Conservation (phyloP, 192 early-diverging fungal genomes). For the Piromyces finnis region DNA sequence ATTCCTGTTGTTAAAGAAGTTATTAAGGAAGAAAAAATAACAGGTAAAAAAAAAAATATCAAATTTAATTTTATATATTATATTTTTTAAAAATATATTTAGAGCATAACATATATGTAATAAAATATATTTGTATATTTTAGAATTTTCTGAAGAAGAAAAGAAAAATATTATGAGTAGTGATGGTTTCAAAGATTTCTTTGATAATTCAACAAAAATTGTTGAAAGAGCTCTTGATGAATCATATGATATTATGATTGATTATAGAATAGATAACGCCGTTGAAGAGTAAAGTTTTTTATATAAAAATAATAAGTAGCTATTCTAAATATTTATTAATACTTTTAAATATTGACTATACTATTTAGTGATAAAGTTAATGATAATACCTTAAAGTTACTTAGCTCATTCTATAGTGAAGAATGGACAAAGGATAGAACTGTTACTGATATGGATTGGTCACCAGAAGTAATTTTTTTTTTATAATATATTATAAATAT, state of each 20-base stretch:
- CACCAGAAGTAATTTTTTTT: conserved; percentile 29
- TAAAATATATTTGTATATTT: no score
- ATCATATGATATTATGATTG: conserved; percentile 78
- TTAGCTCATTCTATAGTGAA: conserved; percentile 62
- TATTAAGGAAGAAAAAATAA: conserved; percentile 34
- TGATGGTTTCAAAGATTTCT: conserved; percentile 63
- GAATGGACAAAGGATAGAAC: conserved; percentile 66
- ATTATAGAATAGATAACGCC: conserved; percentile 62
- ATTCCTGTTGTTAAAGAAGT: conserved; percentile 26
- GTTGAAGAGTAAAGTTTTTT: conserved; percentile 19
- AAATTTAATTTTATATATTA: neutral
- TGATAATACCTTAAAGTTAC: conserved; percentile 49
- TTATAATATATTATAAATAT: neutral
- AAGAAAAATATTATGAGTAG: conserved; percentile 53
- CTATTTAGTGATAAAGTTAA: conserved; percentile 33
- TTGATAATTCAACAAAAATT: conserved; percentile 71
- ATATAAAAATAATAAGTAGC: no score
- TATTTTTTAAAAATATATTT: no score
- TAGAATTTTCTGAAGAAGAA: conserved; percentile 78
- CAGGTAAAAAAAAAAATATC: neutral
- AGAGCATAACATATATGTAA: no score
- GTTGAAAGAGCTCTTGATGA: conserved; percentile 74
- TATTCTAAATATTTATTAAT: no score
- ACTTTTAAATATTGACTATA: neutral
- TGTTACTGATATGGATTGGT: conserved; percentile 90